These are phyloP conservation scores for Penicillium chermesinum DNA, from an alignment of 495 filamentous ascomycete species.

Conservation along the genomic window DNA sequence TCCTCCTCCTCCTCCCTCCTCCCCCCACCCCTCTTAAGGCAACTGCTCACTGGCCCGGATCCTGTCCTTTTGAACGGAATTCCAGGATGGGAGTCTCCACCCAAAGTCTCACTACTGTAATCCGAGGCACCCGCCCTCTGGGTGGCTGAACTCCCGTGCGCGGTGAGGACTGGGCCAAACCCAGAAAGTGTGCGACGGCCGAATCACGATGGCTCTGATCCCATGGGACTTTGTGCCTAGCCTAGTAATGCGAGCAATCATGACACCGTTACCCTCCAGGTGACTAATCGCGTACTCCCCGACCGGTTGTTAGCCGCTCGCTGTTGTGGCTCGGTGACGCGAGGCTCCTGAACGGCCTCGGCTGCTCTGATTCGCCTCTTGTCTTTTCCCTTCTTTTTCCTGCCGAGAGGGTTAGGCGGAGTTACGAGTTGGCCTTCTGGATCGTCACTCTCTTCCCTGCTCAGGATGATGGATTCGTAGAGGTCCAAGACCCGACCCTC, in stretches of 20 bases:
- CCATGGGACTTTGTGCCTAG: conserved; percentile 11
- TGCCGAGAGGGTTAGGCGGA: background rate
- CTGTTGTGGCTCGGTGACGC: conserved; percentile 4
- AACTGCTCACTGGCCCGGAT: conserved; percentile 12
- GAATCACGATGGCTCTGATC: conserved; percentile 9
- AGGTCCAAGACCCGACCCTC: background rate
- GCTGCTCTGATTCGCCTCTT: conserved; percentile 3
- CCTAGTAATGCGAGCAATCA: no score
- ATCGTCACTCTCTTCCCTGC: background rate
- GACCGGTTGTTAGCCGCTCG: conserved; percentile 16
- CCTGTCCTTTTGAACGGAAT: conserved; percentile 18
- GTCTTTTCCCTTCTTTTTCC: conserved; percentile 1
- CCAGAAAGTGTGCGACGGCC: conserved; percentile 8
- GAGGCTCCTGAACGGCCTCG: background rate
- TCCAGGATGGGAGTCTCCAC: conserved; percentile 22
- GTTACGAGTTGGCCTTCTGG: background rate
- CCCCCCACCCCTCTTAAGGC: background rate
- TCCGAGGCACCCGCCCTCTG: conserved; percentile 24
- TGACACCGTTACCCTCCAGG: conserved; percentile 18
- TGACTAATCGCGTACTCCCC: conserved; percentile 23
- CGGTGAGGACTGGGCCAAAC: background rate
- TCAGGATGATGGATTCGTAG: background rate
- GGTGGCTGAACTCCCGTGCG: conserved; percentile 15
- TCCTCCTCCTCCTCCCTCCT: background rate
- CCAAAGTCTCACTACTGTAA: conserved; percentile 16